Evolutionary conservation across 176 grass and related monocot species (phyloP), one percentile per base, ranked within the genome.

Genomic region (Aegilops bicornis): DNA sequence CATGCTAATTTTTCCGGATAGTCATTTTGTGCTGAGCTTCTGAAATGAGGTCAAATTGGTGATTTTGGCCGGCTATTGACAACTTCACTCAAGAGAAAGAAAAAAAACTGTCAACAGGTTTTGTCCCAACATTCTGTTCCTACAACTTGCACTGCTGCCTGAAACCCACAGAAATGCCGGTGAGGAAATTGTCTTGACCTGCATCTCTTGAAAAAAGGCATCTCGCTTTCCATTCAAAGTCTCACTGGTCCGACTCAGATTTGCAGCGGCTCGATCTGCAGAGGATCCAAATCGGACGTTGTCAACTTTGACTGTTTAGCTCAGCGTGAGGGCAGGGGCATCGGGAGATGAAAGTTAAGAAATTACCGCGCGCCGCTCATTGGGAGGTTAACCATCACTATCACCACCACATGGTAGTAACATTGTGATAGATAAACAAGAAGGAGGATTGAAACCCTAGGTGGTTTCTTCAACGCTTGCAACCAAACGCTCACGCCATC

Each of bases 401-500:
- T 1, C 47, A 16, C 47, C 58, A 33, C 25, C 60, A 36, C 82
- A 89, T 79, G 82, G 32, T 36, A 36, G 37, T 36, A 42, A 15
- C 64, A 22, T 39, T 39, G 45, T 39, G 69, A 42, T 22, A 25
- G 36, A 31, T 25, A 16, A 77, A 79, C 84, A 85, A 85, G 20
- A 79, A 81, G 20, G 43, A 48, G 23, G 32, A 45, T 84, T 87
- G 77, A 69, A 70, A 82, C 78, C 77, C 77, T 61, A n/a, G 24
- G 20, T 14, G 8, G 69, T 62, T 91, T 91, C 86, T 85, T 91
- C 89, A 88, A 88, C 86, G 89, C 86, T 85, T 76, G 89, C 70
- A 77, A 88, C 89, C 86, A 63, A 80, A 85, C 89, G 86, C 89
- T 82, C 86, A 88, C 89, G 86, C 86, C 82, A 85, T 72, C 89